Evolutionary conservation across 2,329 filamentous ascomycete species (phyloP).

Genomic region (Lasiodiplodia citricola): DNA sequence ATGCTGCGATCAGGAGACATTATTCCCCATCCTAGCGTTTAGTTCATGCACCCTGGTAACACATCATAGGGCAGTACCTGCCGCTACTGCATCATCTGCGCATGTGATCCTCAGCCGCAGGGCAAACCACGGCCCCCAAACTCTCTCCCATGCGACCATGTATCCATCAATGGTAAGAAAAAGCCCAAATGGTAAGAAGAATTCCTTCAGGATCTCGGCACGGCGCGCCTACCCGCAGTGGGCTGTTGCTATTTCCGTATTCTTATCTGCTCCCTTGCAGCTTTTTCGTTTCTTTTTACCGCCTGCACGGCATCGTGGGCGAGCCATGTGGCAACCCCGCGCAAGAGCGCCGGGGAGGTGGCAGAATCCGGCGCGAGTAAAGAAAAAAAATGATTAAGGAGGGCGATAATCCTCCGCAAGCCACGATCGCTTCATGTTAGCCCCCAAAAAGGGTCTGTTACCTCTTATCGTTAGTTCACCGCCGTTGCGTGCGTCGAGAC

Average conservation of each 20-base stretch:
- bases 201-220: background rate
- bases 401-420: background rate
- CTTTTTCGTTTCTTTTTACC: background rate
- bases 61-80: background rate
- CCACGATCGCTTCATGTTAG: background rate
- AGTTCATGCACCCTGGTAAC: background rate
- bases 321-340: background rate
- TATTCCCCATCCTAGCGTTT: background rate
- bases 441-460: background rate
- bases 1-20: conserved; percentile 16
- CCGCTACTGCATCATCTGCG: background rate
- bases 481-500: background rate
- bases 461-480: background rate
- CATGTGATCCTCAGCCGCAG: background rate
- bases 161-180: background rate
- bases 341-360: too few species aligned
- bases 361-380: too few species aligned
- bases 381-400: background rate
- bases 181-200: background rate
- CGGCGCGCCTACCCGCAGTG: background rate
- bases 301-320: background rate
- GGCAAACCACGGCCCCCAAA: background rate
- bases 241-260: background rate
- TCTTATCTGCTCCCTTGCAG: background rate
- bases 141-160: background rate